These are phyloP conservation scores for Kodamaea nitidulidarum DNA, from an alignment of 805 yeast genomes.

Conservation along the genomic window DNA sequence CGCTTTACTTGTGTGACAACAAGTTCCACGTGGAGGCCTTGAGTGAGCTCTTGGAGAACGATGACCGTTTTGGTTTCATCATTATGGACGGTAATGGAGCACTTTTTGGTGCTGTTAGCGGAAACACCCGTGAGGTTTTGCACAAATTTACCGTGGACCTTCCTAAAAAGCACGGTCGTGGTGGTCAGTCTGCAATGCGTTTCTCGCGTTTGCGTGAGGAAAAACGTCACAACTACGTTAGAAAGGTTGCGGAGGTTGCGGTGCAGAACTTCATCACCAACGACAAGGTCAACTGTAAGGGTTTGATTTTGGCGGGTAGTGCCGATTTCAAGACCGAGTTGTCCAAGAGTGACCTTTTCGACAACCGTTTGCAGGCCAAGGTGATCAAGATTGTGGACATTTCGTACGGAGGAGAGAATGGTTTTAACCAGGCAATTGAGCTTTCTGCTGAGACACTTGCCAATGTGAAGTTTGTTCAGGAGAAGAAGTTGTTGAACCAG, in stretches of 20 bases:
- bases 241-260: slow-evolving; percentile 97
- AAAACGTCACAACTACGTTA: slow-evolving; percentile 96
- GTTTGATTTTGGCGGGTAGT: slow-evolving; percentile 95
- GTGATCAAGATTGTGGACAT: slow-evolving; percentile 92
- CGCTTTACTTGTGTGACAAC: slow-evolving; percentile 90
- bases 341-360: slow-evolving; percentile 89
- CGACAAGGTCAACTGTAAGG: slow-evolving; percentile 92
- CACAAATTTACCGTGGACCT: slow-evolving; percentile 94
- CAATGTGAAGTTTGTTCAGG: slow-evolving; percentile 96
- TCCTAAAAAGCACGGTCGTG: slow-evolving; percentile 99
- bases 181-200: slow-evolving; percentile 99
- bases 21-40: slow-evolving; percentile 97
- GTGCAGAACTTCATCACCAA: slow-evolving; percentile 94
- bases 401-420: slow-evolving; percentile 99
- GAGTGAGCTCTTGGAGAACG: slow-evolving; percentile 88
- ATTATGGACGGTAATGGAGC: slow-evolving; percentile 99
- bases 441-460: slow-evolving; percentile 94
- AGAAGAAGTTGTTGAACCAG: slow-evolving; percentile 85
- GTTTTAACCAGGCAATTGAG: slow-evolving; percentile 98
- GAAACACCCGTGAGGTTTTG: slow-evolving; percentile 93
- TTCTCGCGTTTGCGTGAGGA: slow-evolving; percentile 98
- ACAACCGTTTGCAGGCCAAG: slow-evolving; percentile 80
- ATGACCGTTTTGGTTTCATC: slow-evolving; percentile 95
- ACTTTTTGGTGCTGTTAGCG: slow-evolving; percentile 89
- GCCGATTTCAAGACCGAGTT: slow-evolving; percentile 98